These are phyloP conservation scores for Lizonia empirigonia DNA, from an alignment of 2,329 filamentous ascomycete genomes.

Conservation along the genomic window DNA sequence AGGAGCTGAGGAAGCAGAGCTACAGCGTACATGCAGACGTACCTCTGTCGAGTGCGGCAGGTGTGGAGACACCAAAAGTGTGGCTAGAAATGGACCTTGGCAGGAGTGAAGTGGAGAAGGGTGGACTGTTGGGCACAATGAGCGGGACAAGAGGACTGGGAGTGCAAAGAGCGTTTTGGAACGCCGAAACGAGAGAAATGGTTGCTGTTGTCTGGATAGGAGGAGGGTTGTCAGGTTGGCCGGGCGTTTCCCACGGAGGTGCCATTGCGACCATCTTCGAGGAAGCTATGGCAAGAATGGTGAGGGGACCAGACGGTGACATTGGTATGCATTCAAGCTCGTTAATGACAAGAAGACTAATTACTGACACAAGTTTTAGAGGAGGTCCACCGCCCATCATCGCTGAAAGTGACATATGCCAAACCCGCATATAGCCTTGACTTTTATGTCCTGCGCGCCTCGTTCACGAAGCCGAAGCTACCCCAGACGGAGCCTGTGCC, in stretches of 20 bases:
- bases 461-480: slow-evolving; percentile 43
- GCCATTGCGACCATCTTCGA: slow-evolving; percentile 70
- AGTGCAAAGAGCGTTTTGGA: slow-evolving; percentile 68
- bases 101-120: slow-evolving; percentile 23
- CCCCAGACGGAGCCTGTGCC: slow-evolving; percentile 32
- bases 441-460: slow-evolving; percentile 67
- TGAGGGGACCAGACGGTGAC: slow-evolving; percentile 55
- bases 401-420: slow-evolving; percentile 63
- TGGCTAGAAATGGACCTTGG: slow-evolving; percentile 43
- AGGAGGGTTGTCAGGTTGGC: slow-evolving; percentile 69
- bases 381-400: slow-evolving; percentile 38
- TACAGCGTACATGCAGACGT: slow-evolving; percentile 34
- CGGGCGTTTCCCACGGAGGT: slow-evolving; percentile 73
- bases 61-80: slow-evolving; percentile 26
- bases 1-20: slow-evolving; percentile 37
- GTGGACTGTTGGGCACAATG: slow-evolving; percentile 38
- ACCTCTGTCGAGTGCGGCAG: slow-evolving; percentile 23
- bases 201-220: slow-evolving; percentile 73
- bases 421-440: slow-evolving; percentile 63
- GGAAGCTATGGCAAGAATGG: slow-evolving; percentile 71
- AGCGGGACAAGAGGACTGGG: slow-evolving; percentile 51
- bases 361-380: slow-evolving; percentile 23
- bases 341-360: not conserved
- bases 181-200: slow-evolving; percentile 62
- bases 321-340: slow-evolving; percentile 31